A percentile compares a stretch with the other conserved stretches of the same genome.
These are phyloP conservation scores for Fusarium virguliforme DNA, from an alignment of 2,329 filamentous ascomycete species.

Conservation along the genomic window DNA sequence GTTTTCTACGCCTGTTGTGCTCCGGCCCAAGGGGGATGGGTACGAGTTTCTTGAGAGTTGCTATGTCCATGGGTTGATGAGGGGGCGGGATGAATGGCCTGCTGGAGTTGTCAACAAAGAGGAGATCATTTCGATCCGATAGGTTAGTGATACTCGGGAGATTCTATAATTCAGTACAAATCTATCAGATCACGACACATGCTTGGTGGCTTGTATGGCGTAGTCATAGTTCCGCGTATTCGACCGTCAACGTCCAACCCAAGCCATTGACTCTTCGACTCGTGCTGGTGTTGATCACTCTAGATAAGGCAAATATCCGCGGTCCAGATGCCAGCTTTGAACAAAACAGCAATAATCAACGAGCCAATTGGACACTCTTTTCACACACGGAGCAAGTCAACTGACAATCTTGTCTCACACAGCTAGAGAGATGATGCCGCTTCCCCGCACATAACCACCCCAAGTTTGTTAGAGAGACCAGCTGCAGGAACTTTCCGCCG, in stretches of 20 bases:
- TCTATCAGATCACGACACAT: no score
- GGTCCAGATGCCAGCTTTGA: not conserved
- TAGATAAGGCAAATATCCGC: not conserved
- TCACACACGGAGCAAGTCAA: not conserved
- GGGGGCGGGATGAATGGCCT: not conserved
- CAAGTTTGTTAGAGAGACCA: not conserved
- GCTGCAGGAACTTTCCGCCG: constrained; percentile 17
- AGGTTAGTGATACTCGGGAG: not conserved
- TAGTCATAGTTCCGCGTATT: no score
- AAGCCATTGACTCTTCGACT: no score
- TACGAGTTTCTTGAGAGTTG: not conserved
- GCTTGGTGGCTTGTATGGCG: no score
- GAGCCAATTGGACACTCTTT: not conserved
- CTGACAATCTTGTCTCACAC: not conserved
- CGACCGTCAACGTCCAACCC: no score
- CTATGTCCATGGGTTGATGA: not conserved
- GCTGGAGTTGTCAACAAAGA: not conserved
- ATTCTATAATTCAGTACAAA: no score
- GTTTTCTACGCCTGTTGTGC: not conserved
- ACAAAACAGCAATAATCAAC: not conserved
- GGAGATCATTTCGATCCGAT: constrained; percentile 1
- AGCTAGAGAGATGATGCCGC: not conserved
- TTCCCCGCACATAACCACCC: constrained; percentile 11
- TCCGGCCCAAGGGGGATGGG: constrained; percentile 1
- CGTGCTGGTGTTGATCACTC: no score